phyloP scores from a whole-genome alignment of 2,329 filamentous ascomycete species.

The Anthostomella pinea region DNA sequence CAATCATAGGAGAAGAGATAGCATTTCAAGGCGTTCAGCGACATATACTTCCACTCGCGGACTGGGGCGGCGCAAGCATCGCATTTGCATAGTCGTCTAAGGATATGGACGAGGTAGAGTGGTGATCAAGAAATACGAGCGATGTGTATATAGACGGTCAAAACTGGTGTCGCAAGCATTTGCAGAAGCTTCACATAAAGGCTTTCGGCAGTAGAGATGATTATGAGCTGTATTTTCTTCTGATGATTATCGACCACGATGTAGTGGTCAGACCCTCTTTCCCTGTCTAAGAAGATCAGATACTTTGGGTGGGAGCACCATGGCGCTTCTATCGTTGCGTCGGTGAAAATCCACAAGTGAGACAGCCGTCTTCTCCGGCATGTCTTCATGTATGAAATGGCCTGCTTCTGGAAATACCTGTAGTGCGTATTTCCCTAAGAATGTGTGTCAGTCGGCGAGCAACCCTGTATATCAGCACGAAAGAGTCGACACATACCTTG shows the following conservation, averaged over 20 bases:
- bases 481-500: conserved; percentile 26
- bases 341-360: conserved; percentile 87
- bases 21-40: conserved; percentile 26
- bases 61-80: too few relatives aligned
- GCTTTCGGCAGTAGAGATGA: too few relatives aligned
- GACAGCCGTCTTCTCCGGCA: conserved; percentile 83
- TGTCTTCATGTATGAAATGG: conserved; percentile 95
- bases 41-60: not conserved
- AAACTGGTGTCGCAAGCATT: too few relatives aligned
- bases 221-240: too few relatives aligned
- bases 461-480: too few relatives aligned
- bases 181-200: too few relatives aligned
- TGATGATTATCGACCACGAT: too few relatives aligned
- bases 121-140: too few relatives aligned
- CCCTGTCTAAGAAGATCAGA: conserved; percentile 66
- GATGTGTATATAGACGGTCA: conserved; percentile 8
- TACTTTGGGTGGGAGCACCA: conserved; percentile 92
- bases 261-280: conserved; percentile 47
- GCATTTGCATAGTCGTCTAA: too few relatives aligned
- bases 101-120: too few relatives aligned
- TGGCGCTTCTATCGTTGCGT: conserved; percentile 78
- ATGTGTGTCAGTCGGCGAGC: too few relatives aligned
- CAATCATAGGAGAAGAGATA: not conserved
- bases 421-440: conserved; percentile 92
- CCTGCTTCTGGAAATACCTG: conserved; percentile 93